Conservation (phyloP, 352 stramenopile genomes). For the Phytophthora pistaciae region DNA sequence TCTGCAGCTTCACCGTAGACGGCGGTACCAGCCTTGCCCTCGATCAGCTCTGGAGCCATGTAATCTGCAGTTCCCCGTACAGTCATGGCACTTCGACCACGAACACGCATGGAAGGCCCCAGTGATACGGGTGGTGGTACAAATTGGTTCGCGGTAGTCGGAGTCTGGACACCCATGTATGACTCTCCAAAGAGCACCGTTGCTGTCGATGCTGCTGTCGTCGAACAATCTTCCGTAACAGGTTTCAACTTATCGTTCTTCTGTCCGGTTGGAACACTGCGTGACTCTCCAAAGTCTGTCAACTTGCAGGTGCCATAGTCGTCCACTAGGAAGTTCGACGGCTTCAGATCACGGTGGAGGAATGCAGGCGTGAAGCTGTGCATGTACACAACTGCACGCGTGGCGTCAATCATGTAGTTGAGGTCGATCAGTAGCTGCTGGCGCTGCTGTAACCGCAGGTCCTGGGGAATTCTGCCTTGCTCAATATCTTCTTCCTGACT, state of each 20-base stretch:
- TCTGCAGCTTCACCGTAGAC: slow-evolving; percentile 78
- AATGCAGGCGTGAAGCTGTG: slow-evolving; percentile 80
- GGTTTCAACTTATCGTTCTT: slow-evolving; percentile 24
- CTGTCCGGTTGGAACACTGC: slow-evolving; percentile 42
- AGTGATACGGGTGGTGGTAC: slow-evolving; percentile 21
- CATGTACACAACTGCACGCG: slow-evolving; percentile 71
- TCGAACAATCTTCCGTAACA: slow-evolving; percentile 19
- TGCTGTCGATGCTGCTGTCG: slow-evolving; percentile 21
- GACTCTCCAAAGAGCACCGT: slow-evolving; percentile 34
- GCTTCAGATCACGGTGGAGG: slow-evolving; percentile 78
- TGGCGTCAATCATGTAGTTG: slow-evolving; percentile 74
- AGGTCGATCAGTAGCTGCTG: slow-evolving; percentile 61
- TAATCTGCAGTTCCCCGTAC: slow-evolving; percentile 83
- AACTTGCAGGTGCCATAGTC: slow-evolving; percentile 55
- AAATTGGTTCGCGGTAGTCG: slow-evolving; percentile 21
- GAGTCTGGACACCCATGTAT: slow-evolving; percentile 29
- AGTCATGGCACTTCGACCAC: slow-evolving; percentile 61
- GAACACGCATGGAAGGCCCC: slow-evolving; percentile 41
- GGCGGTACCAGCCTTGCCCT: slow-evolving; percentile 71
- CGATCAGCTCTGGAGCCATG: slow-evolving; percentile 85
- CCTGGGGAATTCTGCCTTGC: slow-evolving; percentile 13
- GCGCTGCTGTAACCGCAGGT: slow-evolving; percentile 25
- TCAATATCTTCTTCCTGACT: slow-evolving; percentile 12
- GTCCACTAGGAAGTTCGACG: slow-evolving; percentile 73
- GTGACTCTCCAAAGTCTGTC: slow-evolving; percentile 70